phyloP scores from a whole-genome alignment of 192 early-diverging fungal species.

The Coemansia sp. region DNA sequence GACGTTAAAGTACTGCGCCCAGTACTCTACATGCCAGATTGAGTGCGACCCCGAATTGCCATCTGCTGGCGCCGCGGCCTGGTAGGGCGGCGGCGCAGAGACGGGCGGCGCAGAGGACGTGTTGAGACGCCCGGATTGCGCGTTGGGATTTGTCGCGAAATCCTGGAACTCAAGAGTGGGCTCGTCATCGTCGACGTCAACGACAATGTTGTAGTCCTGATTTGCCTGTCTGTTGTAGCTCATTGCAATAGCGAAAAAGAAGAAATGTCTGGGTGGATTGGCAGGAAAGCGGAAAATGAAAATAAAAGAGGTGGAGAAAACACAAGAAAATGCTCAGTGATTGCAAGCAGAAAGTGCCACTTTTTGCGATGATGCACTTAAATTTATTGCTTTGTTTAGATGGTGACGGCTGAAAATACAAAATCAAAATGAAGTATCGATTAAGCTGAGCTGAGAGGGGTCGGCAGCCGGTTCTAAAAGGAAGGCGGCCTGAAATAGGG shows the following conservation, averaged over 20 bases:
- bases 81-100: constrained; percentile 40
- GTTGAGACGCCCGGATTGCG: not conserved
- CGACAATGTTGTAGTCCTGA: constrained; percentile 53
- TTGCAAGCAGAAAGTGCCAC: too few species aligned
- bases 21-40: constrained; percentile 89
- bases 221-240: constrained; percentile 14
- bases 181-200: constrained; percentile 56
- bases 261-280: too few species aligned
- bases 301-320: not conserved
- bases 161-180: constrained; percentile 53
- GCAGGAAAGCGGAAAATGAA: not conserved
- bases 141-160: constrained; percentile 42
- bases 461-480: constrained; percentile 16
- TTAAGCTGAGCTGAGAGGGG: too few species aligned
- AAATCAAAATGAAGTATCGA: too few species aligned
- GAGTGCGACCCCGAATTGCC: constrained; percentile 41
- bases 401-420: too few species aligned
- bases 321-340: too few species aligned
- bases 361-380: too few species aligned
- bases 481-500: constrained; percentile 61
- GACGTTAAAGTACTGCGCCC: constrained; percentile 88
- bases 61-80: constrained; percentile 14
- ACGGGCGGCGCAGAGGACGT: constrained; percentile 17
- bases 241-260: not conserved
- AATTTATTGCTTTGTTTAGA: too few species aligned